phyloP scores from a whole-genome alignment of 805 yeast genomes.

The Wickerhamiella kurtzmanii region DNA sequence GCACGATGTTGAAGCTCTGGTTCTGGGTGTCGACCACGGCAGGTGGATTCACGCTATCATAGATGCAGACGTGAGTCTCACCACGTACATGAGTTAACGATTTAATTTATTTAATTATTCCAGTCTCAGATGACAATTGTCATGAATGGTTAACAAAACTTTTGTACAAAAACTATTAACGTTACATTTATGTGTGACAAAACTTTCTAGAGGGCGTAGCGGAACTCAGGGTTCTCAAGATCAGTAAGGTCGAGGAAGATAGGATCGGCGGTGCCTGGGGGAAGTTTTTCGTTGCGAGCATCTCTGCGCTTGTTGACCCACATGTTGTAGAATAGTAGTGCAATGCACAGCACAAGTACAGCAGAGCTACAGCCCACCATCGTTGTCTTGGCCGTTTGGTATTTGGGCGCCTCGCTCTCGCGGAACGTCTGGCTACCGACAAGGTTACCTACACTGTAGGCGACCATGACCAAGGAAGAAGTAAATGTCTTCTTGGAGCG shows the following conservation, averaged over 20 bases:
- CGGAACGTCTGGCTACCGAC: slow-evolving; percentile 52
- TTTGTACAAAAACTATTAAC: too few species aligned
- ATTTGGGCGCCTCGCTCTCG: slow-evolving; percentile 44
- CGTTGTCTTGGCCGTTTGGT: slow-evolving; percentile 44
- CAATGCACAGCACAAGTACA: slow-evolving; percentile 21
- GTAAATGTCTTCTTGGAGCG: slow-evolving; percentile 41
- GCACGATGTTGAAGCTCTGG: not conserved
- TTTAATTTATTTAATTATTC: not conserved
- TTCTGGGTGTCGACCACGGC: not conserved
- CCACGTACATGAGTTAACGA: not conserved
- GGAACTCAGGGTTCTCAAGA: slow-evolving; percentile 38
- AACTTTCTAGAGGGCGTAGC: slow-evolving; percentile 30
- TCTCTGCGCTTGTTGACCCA: slow-evolving; percentile 20
- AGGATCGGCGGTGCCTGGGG: slow-evolving; percentile 8
- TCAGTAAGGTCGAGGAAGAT: slow-evolving; percentile 41
- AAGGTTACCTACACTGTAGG: slow-evolving; percentile 42
- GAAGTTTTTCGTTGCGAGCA: slow-evolving; percentile 5
- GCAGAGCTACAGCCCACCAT: slow-evolving; percentile 41
- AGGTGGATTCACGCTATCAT: not conserved
- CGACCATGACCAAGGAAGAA: slow-evolving; percentile 34
- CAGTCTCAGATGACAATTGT: not conserved
- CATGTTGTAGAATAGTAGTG: slow-evolving; percentile 17
- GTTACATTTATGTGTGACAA: too few species aligned
- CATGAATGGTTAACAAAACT: not conserved
- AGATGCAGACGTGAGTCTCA: not conserved